Conservation (phyloP, 208 protist genomes). For the Leishmania arabica region DNA sequence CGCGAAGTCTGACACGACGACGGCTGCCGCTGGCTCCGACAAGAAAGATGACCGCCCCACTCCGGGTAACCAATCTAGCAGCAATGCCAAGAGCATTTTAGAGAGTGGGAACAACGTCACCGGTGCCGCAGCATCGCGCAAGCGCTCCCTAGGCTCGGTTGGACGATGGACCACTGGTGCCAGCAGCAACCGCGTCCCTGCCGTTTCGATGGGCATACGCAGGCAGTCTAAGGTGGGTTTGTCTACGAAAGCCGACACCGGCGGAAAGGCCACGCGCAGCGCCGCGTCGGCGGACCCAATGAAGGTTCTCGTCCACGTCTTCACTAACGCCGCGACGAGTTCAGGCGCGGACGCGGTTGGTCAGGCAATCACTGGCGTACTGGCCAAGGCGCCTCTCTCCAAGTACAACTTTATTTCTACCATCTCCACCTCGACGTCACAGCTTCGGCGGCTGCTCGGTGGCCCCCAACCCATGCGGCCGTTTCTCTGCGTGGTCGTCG, state of each 20-base stretch:
- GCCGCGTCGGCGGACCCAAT: not conserved
- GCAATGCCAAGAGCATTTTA: not conserved
- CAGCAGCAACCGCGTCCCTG: not conserved
- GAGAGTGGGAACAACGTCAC: not conserved
- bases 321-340: constrained; percentile 27
- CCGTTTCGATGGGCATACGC: constrained; percentile 1
- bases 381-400: constrained; percentile 44
- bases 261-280: not conserved
- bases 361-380: constrained; percentile 37
- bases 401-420: constrained; percentile 41
- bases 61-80: not conserved
- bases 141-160: not conserved
- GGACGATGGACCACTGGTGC: constrained; percentile 8
- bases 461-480: constrained; percentile 10
- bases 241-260: not conserved
- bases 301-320: constrained; percentile 54
- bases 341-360: constrained; percentile 34
- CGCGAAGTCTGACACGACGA: not conserved
- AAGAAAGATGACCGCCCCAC: not conserved
- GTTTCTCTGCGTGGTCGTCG: constrained; percentile 41
- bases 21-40: too few relatives aligned
- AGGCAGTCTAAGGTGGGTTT: not conserved
- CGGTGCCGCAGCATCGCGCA: not conserved
- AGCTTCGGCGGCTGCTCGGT: constrained; percentile 35
- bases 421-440: constrained; percentile 44